phyloP scores from a whole-genome alignment of 2,329 filamentous ascomycete genomes.

The Trichoderma guizhouense region DNA sequence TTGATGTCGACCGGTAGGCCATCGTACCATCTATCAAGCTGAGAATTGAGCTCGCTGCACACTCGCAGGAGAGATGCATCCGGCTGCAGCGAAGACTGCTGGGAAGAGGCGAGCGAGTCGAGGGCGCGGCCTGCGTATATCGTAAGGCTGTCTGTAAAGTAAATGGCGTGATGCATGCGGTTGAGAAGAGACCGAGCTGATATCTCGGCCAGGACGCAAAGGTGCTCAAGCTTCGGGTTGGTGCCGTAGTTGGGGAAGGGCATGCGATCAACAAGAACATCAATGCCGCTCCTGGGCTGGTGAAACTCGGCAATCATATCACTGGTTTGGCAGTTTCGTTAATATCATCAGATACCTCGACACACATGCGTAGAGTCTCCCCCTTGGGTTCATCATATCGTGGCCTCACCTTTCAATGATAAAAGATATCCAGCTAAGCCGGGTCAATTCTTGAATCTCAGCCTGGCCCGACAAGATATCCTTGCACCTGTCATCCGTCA shows the following conservation, averaged over 20 bases:
- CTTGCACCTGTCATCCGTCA: conserved; percentile 7
- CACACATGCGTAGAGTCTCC: neutral
- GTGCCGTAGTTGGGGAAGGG: conserved; percentile 25
- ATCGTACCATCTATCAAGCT: conserved; percentile 28
- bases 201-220: conserved; percentile 23
- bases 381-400: neutral
- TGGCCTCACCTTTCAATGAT: conserved; percentile 25
- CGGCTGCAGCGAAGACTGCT: neutral
- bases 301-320: conserved; percentile 27
- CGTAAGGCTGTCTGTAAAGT: conserved; percentile 22
- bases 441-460: conserved; percentile 21
- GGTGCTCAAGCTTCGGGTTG: conserved; percentile 18
- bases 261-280: conserved; percentile 26
- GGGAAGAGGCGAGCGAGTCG: conserved; percentile 7
- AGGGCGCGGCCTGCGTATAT: conserved; percentile 19
- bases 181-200: conserved; percentile 26
- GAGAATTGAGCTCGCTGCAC: conserved; percentile 23
- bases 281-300: conserved; percentile 27
- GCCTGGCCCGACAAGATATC: conserved; percentile 15
- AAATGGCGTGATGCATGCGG: conserved; percentile 26
- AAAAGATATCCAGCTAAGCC: conserved; percentile 28
- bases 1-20: conserved; percentile 25
- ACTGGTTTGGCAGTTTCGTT: neutral
- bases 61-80: conserved; percentile 22
- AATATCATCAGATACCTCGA: neutral